Percentiles rank a stretch among this genome's conserved stretches.
These are phyloP conservation scores for Malus sieversii DNA, from an alignment of 306 rosid genomes.

Conservation along the genomic window DNA sequence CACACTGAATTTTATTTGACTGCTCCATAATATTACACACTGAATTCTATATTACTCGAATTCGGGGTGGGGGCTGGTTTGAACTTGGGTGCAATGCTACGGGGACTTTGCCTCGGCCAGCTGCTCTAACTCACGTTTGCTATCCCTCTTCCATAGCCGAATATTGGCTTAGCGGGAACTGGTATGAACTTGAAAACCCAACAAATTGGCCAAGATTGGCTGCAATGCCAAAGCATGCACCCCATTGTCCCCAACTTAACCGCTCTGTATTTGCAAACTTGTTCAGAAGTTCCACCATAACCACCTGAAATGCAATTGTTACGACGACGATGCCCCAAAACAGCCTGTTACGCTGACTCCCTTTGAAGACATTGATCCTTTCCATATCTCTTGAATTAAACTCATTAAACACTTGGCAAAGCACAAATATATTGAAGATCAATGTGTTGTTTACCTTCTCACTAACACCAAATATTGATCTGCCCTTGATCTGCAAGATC, in stretches of 20 bases:
- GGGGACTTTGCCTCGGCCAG: too few relatives aligned
- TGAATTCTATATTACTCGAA: too few relatives aligned
- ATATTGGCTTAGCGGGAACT: slow-evolving; percentile 2
- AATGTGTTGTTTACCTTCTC: slow-evolving; percentile 18
- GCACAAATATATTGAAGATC: slow-evolving; percentile 26
- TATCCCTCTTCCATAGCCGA: background rate
- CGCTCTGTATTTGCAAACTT: slow-evolving; percentile 24
- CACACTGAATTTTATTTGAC: too few relatives aligned
- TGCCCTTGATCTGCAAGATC: slow-evolving; percentile 17
- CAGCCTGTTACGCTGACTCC: slow-evolving; percentile 18
- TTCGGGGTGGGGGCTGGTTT: too few relatives aligned
- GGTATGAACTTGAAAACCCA: slow-evolving; percentile 24
- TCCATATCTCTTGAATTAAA: slow-evolving; percentile 24
- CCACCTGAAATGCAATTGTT: slow-evolving; percentile 19
- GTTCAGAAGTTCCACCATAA: slow-evolving; percentile 28
- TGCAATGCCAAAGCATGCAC: slow-evolving; percentile 16
- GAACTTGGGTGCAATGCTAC: too few relatives aligned
- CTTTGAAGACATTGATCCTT: slow-evolving; percentile 22
- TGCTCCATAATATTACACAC: too few relatives aligned
- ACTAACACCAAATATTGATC: slow-evolving; percentile 10
- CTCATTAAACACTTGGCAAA: slow-evolving; percentile 31
- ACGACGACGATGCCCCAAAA: slow-evolving; percentile 16
- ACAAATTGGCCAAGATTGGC: slow-evolving; percentile 21
- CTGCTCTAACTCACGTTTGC: too few relatives aligned
- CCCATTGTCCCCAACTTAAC: slow-evolving; percentile 26